phyloP scores from a whole-genome alignment of 2,329 filamentous ascomycete genomes.

The Escovopsis sp. region DNA sequence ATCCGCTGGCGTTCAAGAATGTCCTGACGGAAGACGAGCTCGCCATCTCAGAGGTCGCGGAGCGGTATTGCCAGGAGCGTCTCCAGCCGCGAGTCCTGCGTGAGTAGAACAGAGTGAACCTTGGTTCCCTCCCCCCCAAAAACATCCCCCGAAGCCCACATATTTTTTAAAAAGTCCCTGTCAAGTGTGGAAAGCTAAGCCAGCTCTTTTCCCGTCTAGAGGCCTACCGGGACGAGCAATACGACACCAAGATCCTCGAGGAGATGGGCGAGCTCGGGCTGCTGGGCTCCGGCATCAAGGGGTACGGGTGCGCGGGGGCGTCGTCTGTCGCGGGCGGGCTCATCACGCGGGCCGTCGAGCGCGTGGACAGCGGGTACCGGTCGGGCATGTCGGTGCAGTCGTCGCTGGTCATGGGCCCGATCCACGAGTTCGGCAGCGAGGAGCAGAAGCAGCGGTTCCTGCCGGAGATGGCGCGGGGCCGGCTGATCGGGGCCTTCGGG shows the following conservation, averaged over 20 bases:
- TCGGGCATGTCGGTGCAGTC: conserved; percentile 91
- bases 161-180: too few relatives aligned
- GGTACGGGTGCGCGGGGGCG: conserved; percentile 77
- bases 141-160: too few relatives aligned
- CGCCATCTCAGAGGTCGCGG: conserved; percentile 78
- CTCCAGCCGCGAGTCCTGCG: conserved; percentile 75
- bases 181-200: too few relatives aligned
- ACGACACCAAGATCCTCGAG: conserved; percentile 69
- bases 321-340: conserved; percentile 79
- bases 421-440: conserved; percentile 71
- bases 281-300: conserved; percentile 70
- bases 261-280: conserved; percentile 93
- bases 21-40: conserved; percentile 81
- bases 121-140: too few relatives aligned
- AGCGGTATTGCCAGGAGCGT: conserved; percentile 85
- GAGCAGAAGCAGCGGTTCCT: conserved; percentile 80
- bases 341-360: conserved; percentile 80
- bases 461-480: conserved; percentile 67
- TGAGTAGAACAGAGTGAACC: too few relatives aligned
- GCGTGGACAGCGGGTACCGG: conserved; percentile 81
- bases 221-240: conserved; percentile 72
- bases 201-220: conserved; percentile 31
- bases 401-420: conserved; percentile 85
- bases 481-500: conserved; percentile 73
- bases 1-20: conserved; percentile 62